Evolutionary conservation across 768 basidiomycete genomes (phyloP), one percentile per base, ranked within the genome.

Genomic region (Phylloporus arenicola): DNA sequence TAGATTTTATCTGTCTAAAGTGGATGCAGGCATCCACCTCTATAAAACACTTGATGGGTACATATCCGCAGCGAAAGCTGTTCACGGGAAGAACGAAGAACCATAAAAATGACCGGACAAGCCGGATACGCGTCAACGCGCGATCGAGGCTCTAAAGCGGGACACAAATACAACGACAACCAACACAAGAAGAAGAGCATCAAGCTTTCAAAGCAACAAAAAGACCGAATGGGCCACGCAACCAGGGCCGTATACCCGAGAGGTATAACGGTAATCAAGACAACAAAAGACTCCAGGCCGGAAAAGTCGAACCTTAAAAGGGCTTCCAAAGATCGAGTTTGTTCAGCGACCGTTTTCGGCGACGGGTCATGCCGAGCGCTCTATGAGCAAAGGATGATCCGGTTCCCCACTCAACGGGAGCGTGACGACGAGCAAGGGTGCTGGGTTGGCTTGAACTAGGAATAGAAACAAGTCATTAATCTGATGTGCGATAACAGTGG

Each of bases 271-370:
- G 12, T 16, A 38, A 35, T 20, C 33, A 8, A 25, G n/a, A 10
- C 22, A 38, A 14, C 5, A 34, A 27, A 19, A 42, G 40, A 24
- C 4, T 34, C 46, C 35, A 16, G 47, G 19, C 34, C 5, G 10
- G 19, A 7, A 35, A 42, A n/a, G 17, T 39, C 24, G 14, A 33
- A 35, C 14, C 56, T 16, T 37, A 58, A 10, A 64, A 13, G 2
- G 52, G 52, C 0, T 52, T 52, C 60, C 56, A 57, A 50, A 62
- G 1, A 42, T 58, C 51, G 3, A 27, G 45, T 40, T 49, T 55
- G 22, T 14, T 52, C n/a, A n/a, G 34, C 24, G 48, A 14, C 33
- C 47, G 39, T 1, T 6, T n/a, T 22, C 57, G 58, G 19, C 48
- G 53, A 31, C 54, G 60, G 33, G 42, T 35, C 47, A 51, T 52